Percentiles rank a stretch among this genome's conserved stretches.
These are phyloP conservation scores for Plasmodium knowlesi DNA, from an alignment of 169 alveolate genomes.

Conservation along the genomic window DNA sequence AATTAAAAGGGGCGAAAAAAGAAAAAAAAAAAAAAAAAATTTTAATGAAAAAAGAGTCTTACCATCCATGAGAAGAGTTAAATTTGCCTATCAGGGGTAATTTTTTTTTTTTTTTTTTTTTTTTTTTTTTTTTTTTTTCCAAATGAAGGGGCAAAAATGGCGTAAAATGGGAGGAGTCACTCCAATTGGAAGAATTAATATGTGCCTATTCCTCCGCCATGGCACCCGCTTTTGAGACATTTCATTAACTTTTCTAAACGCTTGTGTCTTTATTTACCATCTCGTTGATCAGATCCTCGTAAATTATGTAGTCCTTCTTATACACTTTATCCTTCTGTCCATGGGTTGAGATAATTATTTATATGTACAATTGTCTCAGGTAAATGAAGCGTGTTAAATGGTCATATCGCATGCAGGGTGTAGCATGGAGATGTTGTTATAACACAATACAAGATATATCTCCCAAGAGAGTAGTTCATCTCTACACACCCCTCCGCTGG, in stretches of 20 bases:
- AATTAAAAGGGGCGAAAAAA: neutral
- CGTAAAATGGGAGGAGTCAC: neutral
- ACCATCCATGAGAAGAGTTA: neutral
- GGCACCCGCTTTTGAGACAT: neutral
- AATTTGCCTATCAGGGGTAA: neutral
- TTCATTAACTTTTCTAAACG: neutral
- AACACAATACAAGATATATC: neutral
- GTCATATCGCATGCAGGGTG: neutral
- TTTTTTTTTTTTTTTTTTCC: neutral
- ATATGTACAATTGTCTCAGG: neutral
- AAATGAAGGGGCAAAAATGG: neutral
- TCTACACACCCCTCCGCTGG: neutral
- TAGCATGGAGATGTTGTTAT: neutral
- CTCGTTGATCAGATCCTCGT: slow-evolving; percentile 66
- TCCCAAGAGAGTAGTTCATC: neutral
- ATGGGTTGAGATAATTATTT: neutral
- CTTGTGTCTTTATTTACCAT: slow-evolving; percentile 47
- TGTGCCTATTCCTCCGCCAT: neutral
- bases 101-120: neutral
- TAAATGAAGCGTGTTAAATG: neutral
- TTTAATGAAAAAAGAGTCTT: neutral
- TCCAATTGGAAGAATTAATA: neutral
- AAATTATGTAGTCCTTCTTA: slow-evolving; percentile 45
- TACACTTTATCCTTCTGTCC: slow-evolving; percentile 58
- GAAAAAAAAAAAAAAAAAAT: neutral